A percentile compares a stretch with the other conserved stretches of the same genome.
Evolutionary conservation across 1,284 basidiomycete species (phyloP).

Genomic region (Cutaneotrichosporon sp.): DNA sequence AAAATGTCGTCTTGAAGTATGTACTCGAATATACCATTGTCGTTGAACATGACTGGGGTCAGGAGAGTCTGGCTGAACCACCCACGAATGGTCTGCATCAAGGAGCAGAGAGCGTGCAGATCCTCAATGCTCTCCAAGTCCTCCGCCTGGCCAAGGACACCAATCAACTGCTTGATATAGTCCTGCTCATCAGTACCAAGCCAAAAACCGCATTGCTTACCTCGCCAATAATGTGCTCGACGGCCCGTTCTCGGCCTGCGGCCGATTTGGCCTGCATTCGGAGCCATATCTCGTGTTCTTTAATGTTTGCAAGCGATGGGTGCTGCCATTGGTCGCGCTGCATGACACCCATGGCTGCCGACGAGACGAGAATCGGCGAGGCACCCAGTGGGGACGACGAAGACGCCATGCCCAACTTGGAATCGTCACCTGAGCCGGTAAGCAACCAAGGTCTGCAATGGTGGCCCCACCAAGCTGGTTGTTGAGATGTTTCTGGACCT

Average conservation of each 20-base stretch:
- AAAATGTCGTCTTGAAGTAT: slow-evolving; percentile 91
- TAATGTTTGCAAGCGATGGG: slow-evolving; percentile 40
- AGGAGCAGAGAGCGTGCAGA: slow-evolving; percentile 80
- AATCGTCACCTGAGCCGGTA: slow-evolving; percentile 22
- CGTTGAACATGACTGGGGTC: slow-evolving; percentile 82
- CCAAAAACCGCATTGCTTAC: slow-evolving; percentile 15
- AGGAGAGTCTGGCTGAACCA: slow-evolving; percentile 22
- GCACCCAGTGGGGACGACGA: slow-evolving; percentile 38
- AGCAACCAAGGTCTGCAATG: not conserved
- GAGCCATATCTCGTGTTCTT: slow-evolving; percentile 41
- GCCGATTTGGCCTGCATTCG: slow-evolving; percentile 42
- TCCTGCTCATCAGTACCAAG: slow-evolving; percentile 52
- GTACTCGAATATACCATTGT: slow-evolving; percentile 90
- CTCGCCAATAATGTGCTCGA: slow-evolving; percentile 63
- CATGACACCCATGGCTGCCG: slow-evolving; percentile 7
- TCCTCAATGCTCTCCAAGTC: slow-evolving; percentile 84
- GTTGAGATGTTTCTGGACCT: slow-evolving; percentile 65
- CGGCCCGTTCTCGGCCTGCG: slow-evolving; percentile 59
- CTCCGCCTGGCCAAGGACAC: slow-evolving; percentile 80
- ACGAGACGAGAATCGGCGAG: slow-evolving; percentile 33
- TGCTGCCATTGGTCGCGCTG: slow-evolving; percentile 28
- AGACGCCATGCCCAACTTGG: slow-evolving; percentile 26
- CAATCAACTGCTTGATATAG: slow-evolving; percentile 80
- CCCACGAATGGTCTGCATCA: slow-evolving; percentile 93
- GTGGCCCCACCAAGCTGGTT: slow-evolving; percentile 28